Base-by-base conservation (phyloP, 306 rosid genomes). In the Inga laurina region DNA sequence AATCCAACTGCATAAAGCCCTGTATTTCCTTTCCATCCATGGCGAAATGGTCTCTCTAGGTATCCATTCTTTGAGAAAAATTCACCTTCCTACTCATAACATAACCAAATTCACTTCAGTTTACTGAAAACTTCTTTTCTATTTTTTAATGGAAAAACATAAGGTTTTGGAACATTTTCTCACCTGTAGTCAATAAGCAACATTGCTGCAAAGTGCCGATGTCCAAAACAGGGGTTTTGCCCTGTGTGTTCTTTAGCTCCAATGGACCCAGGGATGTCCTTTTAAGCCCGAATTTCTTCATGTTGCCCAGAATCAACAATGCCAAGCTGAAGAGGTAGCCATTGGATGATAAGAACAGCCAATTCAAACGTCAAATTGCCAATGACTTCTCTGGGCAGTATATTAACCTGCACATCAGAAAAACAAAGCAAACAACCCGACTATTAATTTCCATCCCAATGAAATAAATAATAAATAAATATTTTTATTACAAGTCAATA, bases 151-250 rank as follows among this genome's bases (percentile, higher is more conserved):
- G 30, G 65, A n/a, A 62, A 62, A 62, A 34, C 70, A 64, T 39
- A 64, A 41, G 70, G 39, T 46, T 45, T 19, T 37, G 44, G 66
- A 84, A 64, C 83, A 59, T 59, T 66, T 75, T 89, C 91, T 91
- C 87, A 94, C 97, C 97, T 90, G 90, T 8, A 96, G 97, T 98
- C 99, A 96, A 74, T 79, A 89, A n/a, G 99, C 98, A 59, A 96
- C 99, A 37, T 94, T 96, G 92, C 99, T 93, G 37, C 97, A 94
- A 70, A 1, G 99, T 84, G 0, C 99, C 98, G 37, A 96, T 86
- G 86, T 96, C 99, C 84, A 96, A 82, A 82, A 96, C 98, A 81
- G 99, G 99, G 70, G 98, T 96, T 77, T 96, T 96, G 7, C 99
- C 98, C 64, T 74, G 37, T 34, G 80, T 87, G 92, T 89, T 91